Evolutionary conservation across 768 basidiomycete species (phyloP).

Genomic region (Amanita rubescens): DNA sequence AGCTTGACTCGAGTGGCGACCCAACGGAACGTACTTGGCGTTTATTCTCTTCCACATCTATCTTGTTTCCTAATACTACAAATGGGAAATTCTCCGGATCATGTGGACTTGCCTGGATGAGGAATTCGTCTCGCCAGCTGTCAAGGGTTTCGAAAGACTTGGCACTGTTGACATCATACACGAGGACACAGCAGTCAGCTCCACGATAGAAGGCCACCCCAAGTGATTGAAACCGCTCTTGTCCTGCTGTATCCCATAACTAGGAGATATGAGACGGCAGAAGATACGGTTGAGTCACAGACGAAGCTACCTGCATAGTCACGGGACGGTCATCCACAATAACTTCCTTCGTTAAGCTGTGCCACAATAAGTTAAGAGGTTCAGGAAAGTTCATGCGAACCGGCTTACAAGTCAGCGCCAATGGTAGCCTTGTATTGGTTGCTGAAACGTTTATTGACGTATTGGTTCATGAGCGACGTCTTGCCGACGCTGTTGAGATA

Average conservation of each 20-base stretch:
- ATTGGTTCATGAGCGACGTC: constrained; percentile 99
- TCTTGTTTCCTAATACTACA: constrained; percentile 99
- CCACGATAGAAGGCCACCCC: constrained; percentile 99
- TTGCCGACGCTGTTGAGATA: constrained; percentile 74
- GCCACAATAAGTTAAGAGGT: constrained; percentile 14
- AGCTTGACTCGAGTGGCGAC: not conserved
- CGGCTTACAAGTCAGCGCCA: constrained; percentile 87
- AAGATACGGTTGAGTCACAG: constrained; percentile 3
- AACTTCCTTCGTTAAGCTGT: constrained; percentile 93
- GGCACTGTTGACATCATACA: constrained; percentile 97
- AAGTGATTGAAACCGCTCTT: constrained; percentile 98
- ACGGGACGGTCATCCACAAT: constrained; percentile 98
- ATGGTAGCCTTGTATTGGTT: constrained; percentile 99
- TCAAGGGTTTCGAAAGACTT: constrained; percentile 99
- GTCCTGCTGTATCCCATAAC: constrained; percentile 99
- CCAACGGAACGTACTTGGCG: constrained; percentile 60
- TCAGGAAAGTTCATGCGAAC: not conserved
- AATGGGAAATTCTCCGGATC: constrained; percentile 99
- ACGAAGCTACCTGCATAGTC: constrained; percentile 82
- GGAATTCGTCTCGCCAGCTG: constrained; percentile 99
- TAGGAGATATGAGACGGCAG: constrained; percentile 21
- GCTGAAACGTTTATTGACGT: constrained; percentile 99
- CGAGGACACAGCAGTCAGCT: constrained; percentile 97
- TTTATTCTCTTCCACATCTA: constrained; percentile 98
- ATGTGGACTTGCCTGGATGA: constrained; percentile 97